Evolutionary conservation across 2,329 filamentous ascomycete species (phyloP).

Genomic region (Colletotrichum endophyticum): DNA sequence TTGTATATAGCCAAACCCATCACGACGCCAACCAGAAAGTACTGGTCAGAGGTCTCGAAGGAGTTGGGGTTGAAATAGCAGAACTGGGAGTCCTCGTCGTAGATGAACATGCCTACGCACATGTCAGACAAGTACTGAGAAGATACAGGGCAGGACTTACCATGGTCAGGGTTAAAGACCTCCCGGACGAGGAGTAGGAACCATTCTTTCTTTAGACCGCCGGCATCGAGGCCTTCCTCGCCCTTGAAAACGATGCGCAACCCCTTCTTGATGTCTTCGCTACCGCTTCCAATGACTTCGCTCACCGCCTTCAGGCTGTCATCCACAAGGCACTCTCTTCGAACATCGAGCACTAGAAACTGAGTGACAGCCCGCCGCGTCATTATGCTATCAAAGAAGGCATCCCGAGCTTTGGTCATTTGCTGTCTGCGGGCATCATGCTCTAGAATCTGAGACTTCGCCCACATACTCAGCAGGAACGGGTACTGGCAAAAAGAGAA

Average conservation of each 20-base stretch:
- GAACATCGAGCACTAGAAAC: slow-evolving; percentile 77
- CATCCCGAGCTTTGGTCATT: slow-evolving; percentile 85
- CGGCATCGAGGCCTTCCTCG: slow-evolving; percentile 91
- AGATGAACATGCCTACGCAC: slow-evolving; percentile 79
- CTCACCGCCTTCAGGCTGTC: slow-evolving; percentile 87
- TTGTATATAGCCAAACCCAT: slow-evolving; percentile 94
- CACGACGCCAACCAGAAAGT: slow-evolving; percentile 86
- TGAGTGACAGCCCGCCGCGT: slow-evolving; percentile 76
- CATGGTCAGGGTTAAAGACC: slow-evolving; percentile 89
- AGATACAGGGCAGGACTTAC: slow-evolving; percentile 52
- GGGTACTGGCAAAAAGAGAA: slow-evolving; percentile 94
- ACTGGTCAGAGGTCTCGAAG: slow-evolving; percentile 91
- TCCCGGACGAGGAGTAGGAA: slow-evolving; percentile 87
- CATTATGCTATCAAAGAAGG: slow-evolving; percentile 89
- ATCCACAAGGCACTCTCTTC: slow-evolving; percentile 85
- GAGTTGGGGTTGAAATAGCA: slow-evolving; percentile 94
- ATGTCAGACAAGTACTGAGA: slow-evolving; percentile 6
- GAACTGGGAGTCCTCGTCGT: slow-evolving; percentile 87
- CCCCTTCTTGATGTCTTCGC: slow-evolving; percentile 89
- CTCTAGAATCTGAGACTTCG: slow-evolving; percentile 90
- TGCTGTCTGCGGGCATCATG: slow-evolving; percentile 89
- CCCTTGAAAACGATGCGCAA: slow-evolving; percentile 84
- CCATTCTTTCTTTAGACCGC: slow-evolving; percentile 92
- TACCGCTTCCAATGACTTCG: slow-evolving; percentile 79
- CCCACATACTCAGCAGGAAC: slow-evolving; percentile 88